Evolutionary conservation across 2,329 filamentous ascomycete species (phyloP).

Genomic region (Periglandula ipomoeae): DNA sequence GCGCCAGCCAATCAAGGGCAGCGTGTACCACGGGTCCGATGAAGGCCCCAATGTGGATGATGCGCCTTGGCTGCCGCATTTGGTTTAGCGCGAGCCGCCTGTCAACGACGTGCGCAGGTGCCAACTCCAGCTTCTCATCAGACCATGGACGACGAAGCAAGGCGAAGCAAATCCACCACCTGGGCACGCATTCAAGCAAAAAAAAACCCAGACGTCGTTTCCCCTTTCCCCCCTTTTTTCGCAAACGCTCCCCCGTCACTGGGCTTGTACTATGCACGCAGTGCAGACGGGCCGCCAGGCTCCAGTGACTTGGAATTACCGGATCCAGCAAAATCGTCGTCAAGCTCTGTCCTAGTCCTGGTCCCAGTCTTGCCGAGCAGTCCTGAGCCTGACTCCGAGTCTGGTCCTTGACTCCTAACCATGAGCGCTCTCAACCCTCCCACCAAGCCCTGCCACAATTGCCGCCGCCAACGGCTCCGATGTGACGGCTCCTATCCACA

Average conservation of each 20-base stretch:
- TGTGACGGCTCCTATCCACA: slow-evolving; percentile 42
- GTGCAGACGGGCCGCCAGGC: slow-evolving; percentile 7
- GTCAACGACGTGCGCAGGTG: slow-evolving; percentile 1
- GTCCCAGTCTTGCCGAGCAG: too few species aligned
- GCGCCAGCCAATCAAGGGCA: neutral
- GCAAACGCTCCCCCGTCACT: slow-evolving; percentile 3
- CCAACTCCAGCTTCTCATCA: neutral
- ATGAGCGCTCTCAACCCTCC: slow-evolving; percentile 13
- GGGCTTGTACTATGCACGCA: slow-evolving; percentile 6
- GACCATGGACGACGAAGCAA: neutral
- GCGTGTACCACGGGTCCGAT: neutral
- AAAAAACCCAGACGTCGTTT: slow-evolving; percentile 1
- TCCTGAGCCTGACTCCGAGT: too few species aligned
- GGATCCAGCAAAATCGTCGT: slow-evolving; percentile 1
- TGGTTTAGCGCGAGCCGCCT: slow-evolving; percentile 17
- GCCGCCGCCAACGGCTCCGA: slow-evolving; percentile 41
- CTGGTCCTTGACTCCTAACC: neutral
- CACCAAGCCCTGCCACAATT: slow-evolving; percentile 41
- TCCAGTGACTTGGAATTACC: slow-evolving; percentile 8
- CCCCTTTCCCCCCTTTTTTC: slow-evolving; percentile 1
- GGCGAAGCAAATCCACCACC: neutral
- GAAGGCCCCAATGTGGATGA: neutral
- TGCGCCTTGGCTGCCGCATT: slow-evolving; percentile 23
- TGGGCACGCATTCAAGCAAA: neutral
- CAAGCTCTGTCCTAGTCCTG: neutral